A percentile compares a stretch with the other conserved stretches of the same genome.
Conservation (phyloP, 2,329 filamentous ascomycete species). For the Curvularia spicifera region DNA sequence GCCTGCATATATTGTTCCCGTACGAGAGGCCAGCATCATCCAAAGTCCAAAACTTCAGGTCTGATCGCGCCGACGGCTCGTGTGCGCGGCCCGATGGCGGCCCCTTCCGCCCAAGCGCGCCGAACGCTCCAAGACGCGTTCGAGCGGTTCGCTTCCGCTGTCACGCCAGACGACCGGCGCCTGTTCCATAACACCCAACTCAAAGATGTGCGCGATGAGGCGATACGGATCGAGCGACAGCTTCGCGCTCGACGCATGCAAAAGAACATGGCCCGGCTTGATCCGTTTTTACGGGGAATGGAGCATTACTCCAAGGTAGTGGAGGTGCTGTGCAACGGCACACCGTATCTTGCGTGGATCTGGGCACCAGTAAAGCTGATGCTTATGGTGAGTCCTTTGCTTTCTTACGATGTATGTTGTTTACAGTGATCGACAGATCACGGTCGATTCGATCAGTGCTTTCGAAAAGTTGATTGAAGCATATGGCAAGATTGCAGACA, state of each 20-base stretch:
- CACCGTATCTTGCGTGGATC: slow-evolving; percentile 54
- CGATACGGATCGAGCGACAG: slow-evolving; percentile 47
- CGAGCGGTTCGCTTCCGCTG: slow-evolving; percentile 19
- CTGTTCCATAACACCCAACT: slow-evolving; percentile 37
- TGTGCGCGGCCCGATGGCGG: slow-evolving; percentile 7
- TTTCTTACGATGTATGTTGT: neutral
- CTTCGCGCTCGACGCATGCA: slow-evolving; percentile 49
- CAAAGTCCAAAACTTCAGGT: neutral
- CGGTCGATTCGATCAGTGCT: slow-evolving; percentile 1
- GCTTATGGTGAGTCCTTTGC: slow-evolving; percentile 7
- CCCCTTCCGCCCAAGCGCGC: slow-evolving; percentile 12
- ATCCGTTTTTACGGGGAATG: slow-evolving; percentile 52
- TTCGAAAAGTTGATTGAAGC: slow-evolving; percentile 5
- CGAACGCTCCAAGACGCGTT: slow-evolving; percentile 19
- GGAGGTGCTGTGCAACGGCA: slow-evolving; percentile 56
- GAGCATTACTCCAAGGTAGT: slow-evolving; percentile 42
- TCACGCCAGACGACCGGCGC: slow-evolving; percentile 14
- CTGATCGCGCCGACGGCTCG: neutral
- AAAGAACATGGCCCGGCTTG: slow-evolving; percentile 53
- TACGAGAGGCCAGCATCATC: neutral
- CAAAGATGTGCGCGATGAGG: slow-evolving; percentile 44
- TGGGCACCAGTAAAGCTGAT: slow-evolving; percentile 46
- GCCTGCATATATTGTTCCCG: neutral
- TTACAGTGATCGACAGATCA: slow-evolving; percentile 2
- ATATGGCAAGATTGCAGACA: slow-evolving; percentile 7